Evolutionary conservation across 768 basidiomycete species (phyloP), one percentile per base, ranked within the genome.

Genomic region (Tulasnella sp.): DNA sequence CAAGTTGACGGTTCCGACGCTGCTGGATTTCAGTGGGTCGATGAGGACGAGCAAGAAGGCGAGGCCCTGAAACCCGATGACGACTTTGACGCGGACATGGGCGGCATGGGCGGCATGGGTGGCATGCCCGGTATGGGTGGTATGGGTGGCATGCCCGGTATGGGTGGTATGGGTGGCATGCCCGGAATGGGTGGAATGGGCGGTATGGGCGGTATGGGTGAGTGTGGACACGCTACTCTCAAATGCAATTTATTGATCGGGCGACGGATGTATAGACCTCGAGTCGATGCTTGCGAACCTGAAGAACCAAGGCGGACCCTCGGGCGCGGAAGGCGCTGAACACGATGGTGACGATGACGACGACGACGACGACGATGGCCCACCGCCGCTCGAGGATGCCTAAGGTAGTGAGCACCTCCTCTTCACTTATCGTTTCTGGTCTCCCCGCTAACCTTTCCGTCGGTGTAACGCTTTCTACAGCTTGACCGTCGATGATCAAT

Each of bases 11-110:
- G 34, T 42, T 19, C 66, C 71, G 71, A 34, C 32, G n/a, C n/a
- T 62, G 5, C 5, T 66, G 75, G 62, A 17, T 35, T 62, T 35
- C 72, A 81, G 83, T 98, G 95, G 95, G 90, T 91, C 47, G 95
- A 98, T 78, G 95, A 98, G 82, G 96, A 98, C 78, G 95, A 98
- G 79, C 96, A 98, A 81, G 90, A 92, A 44, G 90, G 84, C 67
- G 85, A 81, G 29, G 76, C 80, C 1, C 78, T 36, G 72, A 74
- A 62, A n/a, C 79, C 80, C 1, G 84, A 83, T 11, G 86, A 84
- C 0, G 87, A 88, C 2, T 73, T 77, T 5, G 74, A 78, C 39
- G 79, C 73, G 5, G 72, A 76, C 52, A 80, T 80, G 73, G 77
- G 75, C 22, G 77, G 76, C 29, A 79, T 79, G 77, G 79, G 78